phyloP scores from a whole-genome alignment of 2,329 filamentous ascomycete species.

The Colletotrichum kahawae region DNA sequence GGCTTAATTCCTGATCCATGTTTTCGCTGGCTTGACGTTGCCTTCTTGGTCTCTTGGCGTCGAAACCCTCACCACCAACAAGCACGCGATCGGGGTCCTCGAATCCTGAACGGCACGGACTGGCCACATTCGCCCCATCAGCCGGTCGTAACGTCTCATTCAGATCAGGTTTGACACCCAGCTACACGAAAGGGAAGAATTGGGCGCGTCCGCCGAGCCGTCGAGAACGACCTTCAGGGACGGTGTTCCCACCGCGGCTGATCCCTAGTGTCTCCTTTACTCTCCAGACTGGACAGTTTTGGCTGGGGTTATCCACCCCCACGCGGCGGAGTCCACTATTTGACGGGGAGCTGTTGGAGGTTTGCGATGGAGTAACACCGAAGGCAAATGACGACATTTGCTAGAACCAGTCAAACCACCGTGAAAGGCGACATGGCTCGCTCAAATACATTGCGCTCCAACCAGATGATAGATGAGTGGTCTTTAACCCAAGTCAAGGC shows the following conservation, averaged over 20 bases:
- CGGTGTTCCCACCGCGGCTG: not conserved
- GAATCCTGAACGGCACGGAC: not conserved
- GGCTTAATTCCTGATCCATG: constrained; percentile 5
- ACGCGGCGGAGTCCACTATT: not conserved
- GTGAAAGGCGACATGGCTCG: not conserved
- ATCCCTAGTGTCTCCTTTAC: not conserved
- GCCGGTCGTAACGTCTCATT: constrained; percentile 2
- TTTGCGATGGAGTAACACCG: constrained; percentile 12
- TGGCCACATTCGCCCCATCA: not conserved
- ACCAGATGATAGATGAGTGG: not conserved
- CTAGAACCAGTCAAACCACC: not conserved
- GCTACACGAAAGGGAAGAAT: not conserved
- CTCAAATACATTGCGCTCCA: not conserved
- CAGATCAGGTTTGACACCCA: not conserved
- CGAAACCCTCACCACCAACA: not conserved
- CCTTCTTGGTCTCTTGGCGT: not conserved
- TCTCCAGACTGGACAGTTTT: not conserved
- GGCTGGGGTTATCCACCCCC: not conserved
- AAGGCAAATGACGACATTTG: constrained; percentile 17
- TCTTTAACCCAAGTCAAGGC: not conserved
- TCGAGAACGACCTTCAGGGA: not conserved
- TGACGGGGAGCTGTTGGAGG: not conserved
- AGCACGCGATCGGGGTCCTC: constrained; percentile 9
- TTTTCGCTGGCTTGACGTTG: not conserved
- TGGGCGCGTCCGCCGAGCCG: not conserved